Conservation (phyloP, 768 basidiomycete genomes). For the Lactarius hengduanensis region DNA sequence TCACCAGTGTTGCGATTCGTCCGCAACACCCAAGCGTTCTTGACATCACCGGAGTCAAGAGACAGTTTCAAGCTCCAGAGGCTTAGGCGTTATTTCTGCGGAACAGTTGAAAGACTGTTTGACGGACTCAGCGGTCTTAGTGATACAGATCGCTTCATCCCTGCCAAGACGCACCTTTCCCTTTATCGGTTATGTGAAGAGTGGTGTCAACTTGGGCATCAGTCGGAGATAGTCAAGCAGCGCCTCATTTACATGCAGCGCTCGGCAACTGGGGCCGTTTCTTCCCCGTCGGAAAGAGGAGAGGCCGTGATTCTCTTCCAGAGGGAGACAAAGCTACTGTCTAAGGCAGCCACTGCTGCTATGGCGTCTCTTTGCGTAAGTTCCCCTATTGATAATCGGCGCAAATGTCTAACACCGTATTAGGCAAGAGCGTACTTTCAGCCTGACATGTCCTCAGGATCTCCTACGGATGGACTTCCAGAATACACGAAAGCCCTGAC, state of each 20-base stretch:
- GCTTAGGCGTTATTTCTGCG: constrained; percentile 88
- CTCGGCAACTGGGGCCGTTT: constrained; percentile 52
- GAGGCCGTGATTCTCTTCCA: constrained; percentile 32
- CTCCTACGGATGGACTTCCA: constrained; percentile 59
- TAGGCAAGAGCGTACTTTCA: constrained; percentile 81
- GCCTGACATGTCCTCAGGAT: constrained; percentile 53
- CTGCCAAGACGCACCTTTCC: constrained; percentile 69
- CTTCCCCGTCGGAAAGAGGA: constrained; percentile 54
- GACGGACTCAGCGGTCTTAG: constrained; percentile 68
- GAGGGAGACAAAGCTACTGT: constrained; percentile 69
- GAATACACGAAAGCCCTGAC: constrained; percentile 57
- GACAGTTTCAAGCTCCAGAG: constrained; percentile 77
- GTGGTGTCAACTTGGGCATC: constrained; percentile 86
- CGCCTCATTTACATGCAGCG: constrained; percentile 70
- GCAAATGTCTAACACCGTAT: constrained; percentile 8
- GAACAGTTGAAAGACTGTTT: constrained; percentile 82
- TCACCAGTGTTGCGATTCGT: constrained; percentile 84
- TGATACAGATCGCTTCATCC: constrained; percentile 74
- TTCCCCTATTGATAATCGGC: constrained; percentile 29
- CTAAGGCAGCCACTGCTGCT: constrained; percentile 81
- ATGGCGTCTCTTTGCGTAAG: constrained; percentile 86
- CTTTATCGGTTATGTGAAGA: constrained; percentile 87
- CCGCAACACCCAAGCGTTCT: constrained; percentile 73
- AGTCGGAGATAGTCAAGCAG: constrained; percentile 69
- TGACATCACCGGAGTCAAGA: constrained; percentile 68